These are phyloP conservation scores for Orbilia brochopaga DNA, from an alignment of 2,329 filamentous ascomycete species.

Conservation along the genomic window DNA sequence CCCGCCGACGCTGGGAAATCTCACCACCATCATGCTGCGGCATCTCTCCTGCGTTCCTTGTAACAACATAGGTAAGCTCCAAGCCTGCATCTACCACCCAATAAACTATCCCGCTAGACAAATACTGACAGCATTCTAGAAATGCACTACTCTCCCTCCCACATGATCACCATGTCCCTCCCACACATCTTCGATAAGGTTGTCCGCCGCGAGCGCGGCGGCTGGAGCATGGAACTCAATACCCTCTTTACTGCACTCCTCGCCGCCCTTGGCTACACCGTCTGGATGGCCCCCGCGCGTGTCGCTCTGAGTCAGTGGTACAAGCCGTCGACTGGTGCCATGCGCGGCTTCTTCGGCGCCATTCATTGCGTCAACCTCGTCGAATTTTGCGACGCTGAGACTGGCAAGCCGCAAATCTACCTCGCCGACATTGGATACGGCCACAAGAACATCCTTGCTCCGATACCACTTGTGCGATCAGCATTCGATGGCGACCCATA, in stretches of 20 bases:
- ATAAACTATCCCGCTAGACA: background rate
- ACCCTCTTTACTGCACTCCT: constrained; percentile 36
- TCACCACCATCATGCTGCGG: constrained; percentile 23
- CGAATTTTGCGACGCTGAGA: constrained; percentile 23
- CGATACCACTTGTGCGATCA: constrained; percentile 20
- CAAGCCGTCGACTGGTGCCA: background rate
- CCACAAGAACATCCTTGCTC: constrained; percentile 11
- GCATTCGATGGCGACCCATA: constrained; percentile 1
- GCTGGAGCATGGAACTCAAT: constrained; percentile 44
- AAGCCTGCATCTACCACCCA: background rate
- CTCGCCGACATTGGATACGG: constrained; percentile 31
- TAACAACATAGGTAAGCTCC: constrained; percentile 26
- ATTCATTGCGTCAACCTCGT: constrained; percentile 34
- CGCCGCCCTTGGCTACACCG: constrained; percentile 26
- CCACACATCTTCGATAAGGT: constrained; percentile 36
- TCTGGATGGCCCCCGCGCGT: constrained; percentile 28
- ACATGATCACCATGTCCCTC: constrained; percentile 16
- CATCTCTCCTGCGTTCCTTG: constrained; percentile 28
- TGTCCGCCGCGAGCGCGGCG: constrained; percentile 29
- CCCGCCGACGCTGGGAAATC: constrained; percentile 25
- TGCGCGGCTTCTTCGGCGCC: constrained; percentile 26
- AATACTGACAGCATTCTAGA: constrained; percentile 10
- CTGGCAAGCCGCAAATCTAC: background rate
- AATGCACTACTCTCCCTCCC: constrained; percentile 35
- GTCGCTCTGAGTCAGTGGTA: constrained; percentile 11